Conservation (phyloP, 2,329 filamentous ascomycete genomes). For the Aschersonia sp. region DNA sequence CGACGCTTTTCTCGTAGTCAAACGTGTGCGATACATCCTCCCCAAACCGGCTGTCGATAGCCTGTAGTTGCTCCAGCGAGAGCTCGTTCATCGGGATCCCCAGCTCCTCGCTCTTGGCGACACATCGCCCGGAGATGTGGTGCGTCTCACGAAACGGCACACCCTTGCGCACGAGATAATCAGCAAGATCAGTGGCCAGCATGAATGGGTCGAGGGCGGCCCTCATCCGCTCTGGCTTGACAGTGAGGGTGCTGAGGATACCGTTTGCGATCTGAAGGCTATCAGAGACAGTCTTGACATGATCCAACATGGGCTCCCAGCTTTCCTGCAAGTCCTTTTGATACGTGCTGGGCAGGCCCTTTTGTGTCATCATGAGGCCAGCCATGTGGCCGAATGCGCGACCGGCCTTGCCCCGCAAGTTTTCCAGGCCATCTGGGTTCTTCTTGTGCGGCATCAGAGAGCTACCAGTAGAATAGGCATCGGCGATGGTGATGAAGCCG, state of each 20-base stretch:
- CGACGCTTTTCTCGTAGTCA: conserved; percentile 71
- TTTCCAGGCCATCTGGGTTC: conserved; percentile 7
- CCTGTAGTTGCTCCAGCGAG: conserved; percentile 49
- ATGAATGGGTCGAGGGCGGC: conserved; percentile 70
- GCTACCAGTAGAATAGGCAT: conserved; percentile 66
- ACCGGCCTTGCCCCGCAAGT: conserved; percentile 22
- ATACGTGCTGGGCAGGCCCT: conserved; percentile 66
- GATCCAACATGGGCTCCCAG: conserved; percentile 73
- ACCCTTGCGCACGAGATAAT: conserved; percentile 49
- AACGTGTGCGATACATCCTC: conserved; percentile 58
- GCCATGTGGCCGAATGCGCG: conserved; percentile 70
- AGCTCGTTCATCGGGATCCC: conserved; percentile 57
- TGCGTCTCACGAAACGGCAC: conserved; percentile 72
- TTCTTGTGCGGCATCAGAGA: conserved; percentile 76
- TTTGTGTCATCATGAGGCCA: conserved; percentile 55
- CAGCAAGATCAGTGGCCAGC: conserved; percentile 59
- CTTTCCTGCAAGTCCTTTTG: conserved; percentile 90
- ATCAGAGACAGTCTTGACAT: conserved; percentile 67
- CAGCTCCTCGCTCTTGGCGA: conserved; percentile 17
- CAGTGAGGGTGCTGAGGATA: conserved; percentile 57
- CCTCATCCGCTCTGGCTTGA: conserved; percentile 61
- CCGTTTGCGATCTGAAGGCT: conserved; percentile 73
- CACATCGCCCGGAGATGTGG: conserved; percentile 59
- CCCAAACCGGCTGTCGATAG: conserved; percentile 54
- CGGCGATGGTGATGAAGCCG: conserved; percentile 59